These are phyloP conservation scores for Salix arbutifolia DNA, from an alignment of 345 rosid species.

Conservation along the genomic window DNA sequence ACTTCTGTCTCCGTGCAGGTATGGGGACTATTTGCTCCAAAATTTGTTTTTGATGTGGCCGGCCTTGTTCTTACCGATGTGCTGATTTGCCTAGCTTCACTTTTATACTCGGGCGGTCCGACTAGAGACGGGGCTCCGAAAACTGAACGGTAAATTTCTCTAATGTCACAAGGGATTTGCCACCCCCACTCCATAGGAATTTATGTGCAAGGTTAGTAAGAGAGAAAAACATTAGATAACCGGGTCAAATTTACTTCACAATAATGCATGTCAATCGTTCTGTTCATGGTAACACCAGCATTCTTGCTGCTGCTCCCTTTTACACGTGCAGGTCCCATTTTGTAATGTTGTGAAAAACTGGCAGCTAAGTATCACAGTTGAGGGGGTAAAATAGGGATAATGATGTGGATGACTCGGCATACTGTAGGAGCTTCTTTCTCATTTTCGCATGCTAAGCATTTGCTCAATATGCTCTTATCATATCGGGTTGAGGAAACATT, in stretches of 20 bases:
- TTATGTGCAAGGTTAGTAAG: not conserved
- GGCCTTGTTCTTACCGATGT: conserved; percentile 60
- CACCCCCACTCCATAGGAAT: not conserved
- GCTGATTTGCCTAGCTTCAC: conserved; percentile 62
- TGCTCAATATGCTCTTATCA: no score
- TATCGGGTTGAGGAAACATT: no score
- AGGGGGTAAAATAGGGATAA: not conserved
- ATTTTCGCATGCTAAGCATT: no score
- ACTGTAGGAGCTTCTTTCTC: not conserved
- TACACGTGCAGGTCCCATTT: no score
- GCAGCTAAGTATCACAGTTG: not conserved
- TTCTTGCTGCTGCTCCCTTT: no score
- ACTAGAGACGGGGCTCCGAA: not conserved
- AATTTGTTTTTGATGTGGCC: conserved; percentile 78
- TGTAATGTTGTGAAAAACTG: no score
- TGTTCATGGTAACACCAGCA: not conserved
- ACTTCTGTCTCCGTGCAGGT: conserved; percentile 55
- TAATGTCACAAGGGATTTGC: not conserved
- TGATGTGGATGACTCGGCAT: not conserved
- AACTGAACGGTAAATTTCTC: not conserved
- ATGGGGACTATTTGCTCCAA: conserved; percentile 93
- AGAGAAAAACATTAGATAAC: not conserved
- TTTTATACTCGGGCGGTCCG: conserved; percentile 32
- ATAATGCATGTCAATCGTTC: no score
- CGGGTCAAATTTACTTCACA: not conserved